Conservation (phyloP, 83 land plant species). For the Picea abies region DNA sequence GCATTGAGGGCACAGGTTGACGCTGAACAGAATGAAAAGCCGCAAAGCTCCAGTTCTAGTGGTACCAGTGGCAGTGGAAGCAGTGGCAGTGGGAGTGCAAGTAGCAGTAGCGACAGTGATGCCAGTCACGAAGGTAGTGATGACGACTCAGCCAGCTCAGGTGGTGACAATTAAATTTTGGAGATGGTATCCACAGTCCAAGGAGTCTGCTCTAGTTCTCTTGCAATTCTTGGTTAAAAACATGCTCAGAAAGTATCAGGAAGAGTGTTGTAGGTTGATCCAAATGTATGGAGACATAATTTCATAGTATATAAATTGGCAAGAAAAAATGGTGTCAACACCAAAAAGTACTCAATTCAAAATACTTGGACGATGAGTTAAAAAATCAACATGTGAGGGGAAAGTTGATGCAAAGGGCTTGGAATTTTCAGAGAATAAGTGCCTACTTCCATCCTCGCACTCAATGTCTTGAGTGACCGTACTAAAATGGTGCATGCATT, state of each 20-base stretch:
- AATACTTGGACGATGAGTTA: neutral
- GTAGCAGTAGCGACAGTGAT: slow-evolving; percentile 40
- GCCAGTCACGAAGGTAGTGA: slow-evolving; percentile 48
- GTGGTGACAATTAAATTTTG: neutral
- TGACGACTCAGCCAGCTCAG: slow-evolving; percentile 46
- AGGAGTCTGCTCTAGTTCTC: neutral
- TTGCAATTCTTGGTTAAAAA: neutral
- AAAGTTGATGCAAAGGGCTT: neutral
- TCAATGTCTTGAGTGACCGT: neutral
- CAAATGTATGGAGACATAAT: neutral
- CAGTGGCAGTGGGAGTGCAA: slow-evolving; percentile 43
- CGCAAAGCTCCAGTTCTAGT: slow-evolving; percentile 44
- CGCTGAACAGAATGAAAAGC: slow-evolving; percentile 36
- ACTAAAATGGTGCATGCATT: neutral
- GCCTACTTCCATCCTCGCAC: neutral
- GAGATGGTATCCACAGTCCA: neutral
- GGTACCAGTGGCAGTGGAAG: slow-evolving; percentile 56
- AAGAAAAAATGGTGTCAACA: neutral
- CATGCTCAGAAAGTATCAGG: neutral
- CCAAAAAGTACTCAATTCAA: neutral
- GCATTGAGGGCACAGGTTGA: slow-evolving; percentile 57
- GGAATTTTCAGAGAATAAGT: neutral
- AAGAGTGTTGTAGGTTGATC: neutral
- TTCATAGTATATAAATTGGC: neutral
- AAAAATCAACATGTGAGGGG: neutral